Percentiles rank a stretch among this genome's conserved stretches.
These are phyloP conservation scores for Gloeostereum incarnatum DNA, from an alignment of 768 basidiomycete species.

Conservation along the genomic window DNA sequence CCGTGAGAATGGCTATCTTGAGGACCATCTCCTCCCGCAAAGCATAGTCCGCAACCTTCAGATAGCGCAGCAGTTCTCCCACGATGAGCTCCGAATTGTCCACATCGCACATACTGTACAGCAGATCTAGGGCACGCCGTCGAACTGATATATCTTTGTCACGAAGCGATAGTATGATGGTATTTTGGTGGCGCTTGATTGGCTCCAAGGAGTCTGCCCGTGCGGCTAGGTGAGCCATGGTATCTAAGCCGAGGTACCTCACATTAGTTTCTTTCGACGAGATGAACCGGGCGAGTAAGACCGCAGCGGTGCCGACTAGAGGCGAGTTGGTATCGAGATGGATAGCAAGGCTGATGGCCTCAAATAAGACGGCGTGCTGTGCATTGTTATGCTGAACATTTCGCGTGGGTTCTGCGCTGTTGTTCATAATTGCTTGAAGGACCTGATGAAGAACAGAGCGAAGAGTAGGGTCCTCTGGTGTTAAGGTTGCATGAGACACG, in stretches of 20 bases:
- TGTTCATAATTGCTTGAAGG: conserved; percentile 85
- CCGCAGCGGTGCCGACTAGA: conserved; percentile 80
- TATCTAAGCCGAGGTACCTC: conserved; percentile 93
- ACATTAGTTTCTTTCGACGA: conserved; percentile 98
- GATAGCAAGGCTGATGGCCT: conserved; percentile 94
- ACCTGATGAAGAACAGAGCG: conserved; percentile 72
- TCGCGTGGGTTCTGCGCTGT: conserved; percentile 80
- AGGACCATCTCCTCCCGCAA: conserved; percentile 98
- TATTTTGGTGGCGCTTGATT: conserved; percentile 92
- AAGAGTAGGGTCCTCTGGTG: conserved; percentile 74
- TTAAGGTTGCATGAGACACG: not conserved
- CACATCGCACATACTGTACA: conserved; percentile 99
- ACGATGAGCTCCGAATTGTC: conserved; percentile 95
- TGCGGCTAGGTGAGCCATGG: conserved; percentile 96
- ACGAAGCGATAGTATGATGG: conserved; percentile 88
- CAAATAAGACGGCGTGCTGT: conserved; percentile 96
- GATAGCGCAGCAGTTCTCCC: conserved; percentile 87
- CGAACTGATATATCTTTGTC: conserved; percentile 98
- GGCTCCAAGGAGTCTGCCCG: conserved; percentile 85
- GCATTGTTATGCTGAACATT: conserved; percentile 99
- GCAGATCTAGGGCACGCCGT: conserved; percentile 84
- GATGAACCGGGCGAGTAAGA: conserved; percentile 91
- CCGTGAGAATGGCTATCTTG: conserved; percentile 97
- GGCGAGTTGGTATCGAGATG: conserved; percentile 89
- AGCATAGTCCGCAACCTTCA: conserved; percentile 94